Evolutionary conservation across 176 grass and related monocot genomes (phyloP).

Genomic region (Pharus latifolius): DNA sequence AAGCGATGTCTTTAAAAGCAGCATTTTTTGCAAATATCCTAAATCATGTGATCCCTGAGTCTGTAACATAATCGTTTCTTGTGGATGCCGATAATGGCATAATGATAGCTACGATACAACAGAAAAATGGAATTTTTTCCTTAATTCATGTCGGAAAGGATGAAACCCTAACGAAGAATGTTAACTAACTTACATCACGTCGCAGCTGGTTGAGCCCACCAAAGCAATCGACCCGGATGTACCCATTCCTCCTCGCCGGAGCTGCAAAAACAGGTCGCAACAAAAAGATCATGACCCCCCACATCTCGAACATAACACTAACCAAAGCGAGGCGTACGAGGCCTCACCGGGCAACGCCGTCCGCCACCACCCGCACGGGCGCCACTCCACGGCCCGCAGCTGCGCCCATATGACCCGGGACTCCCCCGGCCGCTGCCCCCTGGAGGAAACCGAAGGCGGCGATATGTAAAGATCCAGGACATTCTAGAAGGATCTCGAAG

Average conservation of each 20-base stretch:
- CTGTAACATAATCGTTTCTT: too few relatives aligned
- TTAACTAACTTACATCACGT: slow-evolving; percentile 85
- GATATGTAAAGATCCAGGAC: neutral
- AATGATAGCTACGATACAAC: neutral
- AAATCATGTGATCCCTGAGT: neutral
- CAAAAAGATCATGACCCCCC: neutral
- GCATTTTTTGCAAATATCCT: too few relatives aligned
- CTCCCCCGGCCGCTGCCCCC: neutral
- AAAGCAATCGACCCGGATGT: slow-evolving; percentile 78
- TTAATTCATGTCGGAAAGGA: neutral
- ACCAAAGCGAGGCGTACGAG: neutral
- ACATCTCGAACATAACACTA: neutral
- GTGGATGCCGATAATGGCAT: too few relatives aligned
- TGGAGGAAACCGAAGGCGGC: neutral
- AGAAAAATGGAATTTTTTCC: neutral
- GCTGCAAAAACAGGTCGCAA: slow-evolving; percentile 18
- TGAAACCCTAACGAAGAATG: slow-evolving; percentile 18
- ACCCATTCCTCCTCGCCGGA: slow-evolving; percentile 47
- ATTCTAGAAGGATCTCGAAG: neutral
- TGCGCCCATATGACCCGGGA: slow-evolving; percentile 48
- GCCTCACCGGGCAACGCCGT: slow-evolving; percentile 19
- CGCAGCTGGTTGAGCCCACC: slow-evolving; percentile 97
- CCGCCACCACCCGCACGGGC: slow-evolving; percentile 66
- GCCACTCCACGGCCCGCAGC: slow-evolving; percentile 48
- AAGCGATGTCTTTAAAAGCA: too few relatives aligned